These are phyloP conservation scores for Penicillium longicatenatum DNA, from an alignment of 495 filamentous ascomycete species.

Conservation along the genomic window DNA sequence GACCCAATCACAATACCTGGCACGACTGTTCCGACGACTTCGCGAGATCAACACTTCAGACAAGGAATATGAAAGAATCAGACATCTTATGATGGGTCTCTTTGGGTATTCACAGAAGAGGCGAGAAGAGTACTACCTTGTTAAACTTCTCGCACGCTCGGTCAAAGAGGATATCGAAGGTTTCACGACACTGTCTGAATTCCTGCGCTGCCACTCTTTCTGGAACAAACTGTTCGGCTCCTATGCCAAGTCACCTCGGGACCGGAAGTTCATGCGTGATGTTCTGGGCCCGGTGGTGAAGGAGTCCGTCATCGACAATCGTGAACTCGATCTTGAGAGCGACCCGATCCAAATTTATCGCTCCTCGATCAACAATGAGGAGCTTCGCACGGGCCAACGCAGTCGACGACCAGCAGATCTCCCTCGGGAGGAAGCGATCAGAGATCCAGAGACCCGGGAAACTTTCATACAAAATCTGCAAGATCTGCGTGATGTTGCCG, in stretches of 20 bases:
- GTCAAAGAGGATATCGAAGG: constrained; percentile 85
- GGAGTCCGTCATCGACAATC: constrained; percentile 88
- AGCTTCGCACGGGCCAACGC: constrained; percentile 84
- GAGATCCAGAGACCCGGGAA: constrained; percentile 86
- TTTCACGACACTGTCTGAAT: constrained; percentile 75
- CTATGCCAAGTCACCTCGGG: constrained; percentile 88
- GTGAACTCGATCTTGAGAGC: constrained; percentile 88
- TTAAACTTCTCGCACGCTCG: constrained; percentile 83
- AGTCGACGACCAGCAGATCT: constrained; percentile 79
- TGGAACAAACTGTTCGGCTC: constrained; percentile 83
- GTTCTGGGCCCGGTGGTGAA: constrained; percentile 79
- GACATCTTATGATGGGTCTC: constrained; percentile 92
- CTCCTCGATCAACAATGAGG: constrained; percentile 92
- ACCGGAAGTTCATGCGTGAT: constrained; percentile 88
- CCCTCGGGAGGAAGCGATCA: constrained; percentile 86
- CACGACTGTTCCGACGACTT: constrained; percentile 79
- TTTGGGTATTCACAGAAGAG: constrained; percentile 98
- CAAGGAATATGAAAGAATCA: constrained; percentile 87
- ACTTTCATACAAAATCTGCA: constrained; percentile 92
- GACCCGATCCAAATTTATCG: constrained; percentile 98
- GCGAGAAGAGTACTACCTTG: constrained; percentile 93
- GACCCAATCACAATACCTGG: constrained; percentile 93
- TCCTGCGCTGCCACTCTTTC: constrained; percentile 87
- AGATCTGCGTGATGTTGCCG: constrained; percentile 88
- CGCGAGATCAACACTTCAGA: constrained; percentile 85